Evolutionary conservation across 225 moss, liverwort and hornwort species (phyloP).

Genomic region (Marchantia paleacea): DNA sequence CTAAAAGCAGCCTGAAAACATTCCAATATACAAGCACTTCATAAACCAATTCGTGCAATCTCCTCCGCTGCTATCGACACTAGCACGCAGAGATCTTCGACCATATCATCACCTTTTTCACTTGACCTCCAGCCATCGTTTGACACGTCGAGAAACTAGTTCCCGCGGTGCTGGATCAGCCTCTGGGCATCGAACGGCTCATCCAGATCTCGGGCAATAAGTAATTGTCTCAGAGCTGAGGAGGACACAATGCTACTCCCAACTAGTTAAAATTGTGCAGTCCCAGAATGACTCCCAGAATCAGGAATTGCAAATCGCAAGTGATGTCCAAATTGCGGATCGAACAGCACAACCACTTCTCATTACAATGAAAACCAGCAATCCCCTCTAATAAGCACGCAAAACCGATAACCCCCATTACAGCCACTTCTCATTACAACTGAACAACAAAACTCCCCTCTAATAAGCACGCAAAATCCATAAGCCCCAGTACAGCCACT

Average conservation of each 20-base stretch:
- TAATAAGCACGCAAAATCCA: no score
- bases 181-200: not conserved
- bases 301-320: not conserved
- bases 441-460: no score
- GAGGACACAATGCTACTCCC: not conserved
- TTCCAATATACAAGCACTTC: not conserved
- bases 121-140: conserved; percentile 10
- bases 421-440: no score
- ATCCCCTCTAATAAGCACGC: no score
- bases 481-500: no score
- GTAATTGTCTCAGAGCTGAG: not conserved
- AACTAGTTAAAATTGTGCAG: not conserved
- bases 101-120: conserved; percentile 3
- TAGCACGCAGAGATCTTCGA: not conserved
- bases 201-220: not conserved
- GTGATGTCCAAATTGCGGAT: not conserved
- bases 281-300: not conserved
- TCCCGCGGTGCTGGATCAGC: not conserved
- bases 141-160: not conserved
- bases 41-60: not conserved
- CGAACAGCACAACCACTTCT: no score
- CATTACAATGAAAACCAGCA: no score
- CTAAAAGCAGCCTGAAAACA: no score
- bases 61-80: not conserved
- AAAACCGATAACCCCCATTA: no score